Evolutionary conservation across 2,329 filamentous ascomycete genomes (phyloP).

Genomic region (Hysterium pulicare): DNA sequence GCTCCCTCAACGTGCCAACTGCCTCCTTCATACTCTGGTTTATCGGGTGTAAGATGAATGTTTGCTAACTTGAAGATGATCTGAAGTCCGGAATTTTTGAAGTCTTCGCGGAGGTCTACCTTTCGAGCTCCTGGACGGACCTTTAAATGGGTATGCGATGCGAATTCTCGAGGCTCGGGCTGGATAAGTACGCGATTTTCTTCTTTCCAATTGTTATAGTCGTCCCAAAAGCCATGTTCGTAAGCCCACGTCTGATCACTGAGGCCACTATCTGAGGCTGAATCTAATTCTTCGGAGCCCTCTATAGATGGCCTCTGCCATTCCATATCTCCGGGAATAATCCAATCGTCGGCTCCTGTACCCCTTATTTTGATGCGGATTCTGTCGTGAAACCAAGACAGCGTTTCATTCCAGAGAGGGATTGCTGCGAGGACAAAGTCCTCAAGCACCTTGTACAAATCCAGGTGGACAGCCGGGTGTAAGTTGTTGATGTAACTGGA

Average conservation of each 20-base stretch:
- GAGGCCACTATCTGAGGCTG: not conserved
- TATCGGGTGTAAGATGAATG: conserved; percentile 57
- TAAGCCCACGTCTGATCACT: not conserved
- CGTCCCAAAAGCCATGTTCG: not conserved
- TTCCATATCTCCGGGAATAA: not conserved
- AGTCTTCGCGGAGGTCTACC: conserved; percentile 16
- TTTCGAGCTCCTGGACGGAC: not conserved
- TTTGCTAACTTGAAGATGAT: conserved; percentile 62
- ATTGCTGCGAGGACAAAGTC: conserved; percentile 40
- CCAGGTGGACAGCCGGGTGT: conserved; percentile 41
- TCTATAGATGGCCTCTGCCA: not conserved
- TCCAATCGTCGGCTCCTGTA: not conserved
- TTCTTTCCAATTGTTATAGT: conserved; percentile 5
- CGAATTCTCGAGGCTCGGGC: conserved; percentile 11
- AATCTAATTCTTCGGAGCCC: not conserved
- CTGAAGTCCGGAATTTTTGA: conserved; percentile 50
- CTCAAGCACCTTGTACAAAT: conserved; percentile 43
- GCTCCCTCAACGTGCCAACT: conserved; percentile 51
- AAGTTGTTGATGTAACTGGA: conserved; percentile 55
- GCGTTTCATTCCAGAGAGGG: conserved; percentile 45
- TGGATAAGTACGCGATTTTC: conserved; percentile 8
- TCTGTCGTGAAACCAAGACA: conserved; percentile 10
- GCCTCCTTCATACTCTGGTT: conserved; percentile 53
- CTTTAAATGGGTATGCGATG: not conserved
- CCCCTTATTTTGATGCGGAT: conserved; percentile 1